Base-by-base conservation (phyloP, 345 rosid genomes). In the Nephelium lappaceum region DNA sequence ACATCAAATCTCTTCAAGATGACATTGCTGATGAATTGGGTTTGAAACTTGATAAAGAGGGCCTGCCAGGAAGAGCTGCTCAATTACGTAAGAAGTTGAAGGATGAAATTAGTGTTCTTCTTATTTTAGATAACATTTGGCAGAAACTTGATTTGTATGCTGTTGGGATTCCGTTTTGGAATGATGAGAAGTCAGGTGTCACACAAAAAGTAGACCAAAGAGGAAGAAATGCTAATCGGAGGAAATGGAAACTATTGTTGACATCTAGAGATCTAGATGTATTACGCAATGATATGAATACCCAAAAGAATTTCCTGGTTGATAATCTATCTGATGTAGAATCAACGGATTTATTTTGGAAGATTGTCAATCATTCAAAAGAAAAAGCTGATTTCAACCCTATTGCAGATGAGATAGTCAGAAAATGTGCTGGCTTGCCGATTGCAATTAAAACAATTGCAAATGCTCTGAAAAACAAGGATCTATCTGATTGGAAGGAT, bases 241-340 rank as follows among this genome's bases (percentile, higher is more conserved):
- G 6, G 16, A 0, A 45, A 41, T 80, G 81, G 79, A 87, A 84
- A 38, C 0, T 85, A n/a, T 24, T 85, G n/a, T 0, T 87, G 19
- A 82, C 87, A 0, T 80, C 88, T 0, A 80, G 82, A 60, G 9
- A 4, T 0, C 41, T 0, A 9, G 19, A 64, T 31, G 67, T 87
- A 8, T 47, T 85, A 38, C 0, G 0, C 7, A 55, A 38, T n/a
- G n/a, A n/a, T 31, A 79, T 81, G 87, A 49, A 67, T 6, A 18
- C 8, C 27, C 55, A 69, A 0, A 73, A 73, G 1, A 21, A 6
- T 58, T 57, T 58, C 38, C 0, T 0, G 1, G 60, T 82, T 8
- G n/a, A 43, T 0, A 19, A 15, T 41, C 27, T 81, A 1, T 3
- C 49, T 3, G 3, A 23, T 0, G 49, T 51, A 2, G 87, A 81